Conservation (phyloP, 768 basidiomycete genomes). For the Psilocybe cubensis region DNA sequence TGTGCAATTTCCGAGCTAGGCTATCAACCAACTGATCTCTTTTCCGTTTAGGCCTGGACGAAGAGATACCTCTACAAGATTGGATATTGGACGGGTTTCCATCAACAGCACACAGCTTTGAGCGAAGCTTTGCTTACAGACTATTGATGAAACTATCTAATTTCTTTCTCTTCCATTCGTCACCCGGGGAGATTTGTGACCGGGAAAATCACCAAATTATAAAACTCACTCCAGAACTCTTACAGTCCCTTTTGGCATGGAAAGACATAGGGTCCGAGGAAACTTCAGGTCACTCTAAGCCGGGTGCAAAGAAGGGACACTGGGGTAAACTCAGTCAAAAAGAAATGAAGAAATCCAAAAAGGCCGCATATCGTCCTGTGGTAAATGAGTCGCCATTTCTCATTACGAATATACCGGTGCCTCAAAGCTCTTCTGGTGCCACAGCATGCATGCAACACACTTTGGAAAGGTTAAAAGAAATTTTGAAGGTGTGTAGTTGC, state of each 20-base stretch:
- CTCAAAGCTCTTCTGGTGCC: background rate
- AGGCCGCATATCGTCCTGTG: constrained; percentile 1
- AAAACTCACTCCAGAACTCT: constrained; percentile 23
- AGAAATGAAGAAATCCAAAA: constrained; percentile 15
- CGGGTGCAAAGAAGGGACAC: constrained; percentile 10
- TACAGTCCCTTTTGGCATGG: constrained; percentile 21
- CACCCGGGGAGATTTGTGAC: background rate
- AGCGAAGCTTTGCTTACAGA: constrained; percentile 1
- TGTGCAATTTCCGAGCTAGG: background rate
- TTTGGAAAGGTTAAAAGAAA: constrained; percentile 16
- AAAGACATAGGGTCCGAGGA: constrained; percentile 11
- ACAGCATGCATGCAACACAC: constrained; percentile 1
- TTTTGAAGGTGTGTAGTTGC: constrained; percentile 20
- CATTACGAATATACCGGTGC: background rate
- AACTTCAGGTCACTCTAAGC: background rate
- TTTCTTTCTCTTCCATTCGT: constrained; percentile 13
- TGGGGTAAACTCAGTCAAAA: constrained; percentile 20
- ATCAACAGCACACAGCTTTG: background rate
- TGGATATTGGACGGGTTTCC: constrained; percentile 40
- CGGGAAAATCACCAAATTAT: constrained; percentile 21
- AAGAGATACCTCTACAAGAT: constrained; percentile 3
- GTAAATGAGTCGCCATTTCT: constrained; percentile 1
- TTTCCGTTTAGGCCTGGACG: constrained; percentile 9
- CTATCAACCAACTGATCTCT: background rate
- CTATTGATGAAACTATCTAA: constrained; percentile 10